Conservation (phyloP, 2,329 filamentous ascomycete species). For the Zymoseptoria passerinii region DNA sequence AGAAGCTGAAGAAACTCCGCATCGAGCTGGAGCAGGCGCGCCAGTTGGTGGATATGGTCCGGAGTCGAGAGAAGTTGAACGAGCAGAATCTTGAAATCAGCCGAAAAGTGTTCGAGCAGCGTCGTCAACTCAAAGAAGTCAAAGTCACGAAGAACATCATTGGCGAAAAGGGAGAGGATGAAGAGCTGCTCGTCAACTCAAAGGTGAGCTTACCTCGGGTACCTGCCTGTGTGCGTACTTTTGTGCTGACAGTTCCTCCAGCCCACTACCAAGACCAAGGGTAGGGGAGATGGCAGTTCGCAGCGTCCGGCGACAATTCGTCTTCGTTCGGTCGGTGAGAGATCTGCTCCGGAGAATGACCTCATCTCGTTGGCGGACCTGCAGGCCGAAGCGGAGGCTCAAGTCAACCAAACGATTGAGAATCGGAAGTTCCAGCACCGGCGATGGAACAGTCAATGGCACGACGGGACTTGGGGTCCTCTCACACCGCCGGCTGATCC, state of each 20-base stretch:
- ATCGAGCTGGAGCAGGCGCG: conserved; percentile 86
- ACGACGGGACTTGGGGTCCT: conserved; percentile 79
- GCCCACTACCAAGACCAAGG: conserved; percentile 45
- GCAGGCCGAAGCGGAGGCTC: conserved; percentile 70
- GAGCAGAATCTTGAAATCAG: conserved; percentile 69
- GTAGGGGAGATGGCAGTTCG: conserved; percentile 48
- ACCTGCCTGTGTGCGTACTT: not conserved
- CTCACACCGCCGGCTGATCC: conserved; percentile 67
- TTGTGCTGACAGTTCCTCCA: conserved; percentile 23
- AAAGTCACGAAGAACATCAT: conserved; percentile 77
- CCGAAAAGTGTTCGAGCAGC: conserved; percentile 71
- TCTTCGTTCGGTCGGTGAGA: conserved; percentile 52
- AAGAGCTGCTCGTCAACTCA: conserved; percentile 81
- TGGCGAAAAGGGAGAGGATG: conserved; percentile 81
- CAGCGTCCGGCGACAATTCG: conserved; percentile 51
- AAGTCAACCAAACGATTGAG: conserved; percentile 74
- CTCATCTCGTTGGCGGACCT: conserved; percentile 69
- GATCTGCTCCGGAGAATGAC: conserved; percentile 67
- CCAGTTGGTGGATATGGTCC: conserved; percentile 67
- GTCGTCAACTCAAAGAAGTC: conserved; percentile 72
- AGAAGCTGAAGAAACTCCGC: conserved; percentile 86
- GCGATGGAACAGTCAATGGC: conserved; percentile 82
- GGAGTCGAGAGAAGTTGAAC: conserved; percentile 70
- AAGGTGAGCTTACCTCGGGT: conserved; percentile 49
- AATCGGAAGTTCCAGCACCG: conserved; percentile 80